Evolutionary conservation across 768 basidiomycete genomes (phyloP), one percentile per base, ranked within the genome.

Genomic region (Lactarius psammicola): DNA sequence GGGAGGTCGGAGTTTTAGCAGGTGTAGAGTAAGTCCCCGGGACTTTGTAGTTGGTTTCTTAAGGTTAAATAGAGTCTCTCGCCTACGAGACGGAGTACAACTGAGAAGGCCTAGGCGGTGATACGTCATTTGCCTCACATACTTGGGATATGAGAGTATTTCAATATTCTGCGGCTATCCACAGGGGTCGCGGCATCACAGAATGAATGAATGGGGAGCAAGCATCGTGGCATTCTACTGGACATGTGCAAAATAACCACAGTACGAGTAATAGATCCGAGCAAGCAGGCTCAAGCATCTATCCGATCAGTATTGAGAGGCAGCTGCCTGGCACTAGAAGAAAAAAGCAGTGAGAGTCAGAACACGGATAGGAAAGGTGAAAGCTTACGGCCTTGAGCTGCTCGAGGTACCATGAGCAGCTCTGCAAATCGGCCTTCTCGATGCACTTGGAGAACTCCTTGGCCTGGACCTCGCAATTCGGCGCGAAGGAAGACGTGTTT

Each of bases 381-480:
- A 17, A 8, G 84, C 91, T 73, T 75, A 93, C 91, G 61, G 89
- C 89, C 78, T 94, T 94, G 58, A 94, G 83, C 73, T 93, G 90
- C 71, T 94, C 91, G 33, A 94, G 85, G 74, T 92, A 95, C 85
- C 88, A 95, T 20, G 85, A 80, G 79, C 94, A 95, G 7, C 89
- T 86, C 49, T 83, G 84, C 70, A 91, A 78, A 71, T 90, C 88
- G 20, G 88, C 89, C 74, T 87, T 88, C 74, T 94, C 91, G 54
- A 95, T 78, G 76, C 94, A 96, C 74, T 81, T 83, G 11, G 92
- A 90, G 77, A 95, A 93, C 58, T 95, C 90, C 79, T 91, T 93
- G 3, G 93, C 92, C 76, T 94, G 91, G 63, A 80, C 76, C 49
- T 92, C 90, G 71, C 94, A 96, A 70, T 79, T 83, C 33, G 80